Evolutionary conservation across 306 rosid genomes (phyloP).

Genomic region (Quercus bicolor): DNA sequence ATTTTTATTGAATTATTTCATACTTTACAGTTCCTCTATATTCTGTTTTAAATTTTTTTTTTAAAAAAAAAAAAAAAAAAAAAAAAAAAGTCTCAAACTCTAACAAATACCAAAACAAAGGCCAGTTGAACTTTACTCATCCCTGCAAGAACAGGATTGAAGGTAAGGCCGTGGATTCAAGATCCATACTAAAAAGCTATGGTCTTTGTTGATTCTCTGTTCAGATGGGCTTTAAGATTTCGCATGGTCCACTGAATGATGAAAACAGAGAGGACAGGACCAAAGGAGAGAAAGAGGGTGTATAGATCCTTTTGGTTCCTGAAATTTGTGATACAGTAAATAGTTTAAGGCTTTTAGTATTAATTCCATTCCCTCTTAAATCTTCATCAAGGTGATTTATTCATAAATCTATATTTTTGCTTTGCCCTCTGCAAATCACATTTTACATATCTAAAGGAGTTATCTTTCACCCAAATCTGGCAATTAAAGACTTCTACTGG

Average conservation of each 20-base stretch:
- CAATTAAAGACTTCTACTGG: conserved; percentile 2
- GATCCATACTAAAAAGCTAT: neutral
- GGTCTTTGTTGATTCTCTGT: neutral
- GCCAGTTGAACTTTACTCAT: neutral
- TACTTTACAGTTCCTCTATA: neutral
- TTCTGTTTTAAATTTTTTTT: neutral
- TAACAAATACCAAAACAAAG: neutral
- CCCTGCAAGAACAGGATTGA: neutral
- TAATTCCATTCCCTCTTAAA: neutral
- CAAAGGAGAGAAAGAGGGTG: neutral
- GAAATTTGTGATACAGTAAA: neutral
- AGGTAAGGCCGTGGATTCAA: neutral
- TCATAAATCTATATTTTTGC: neutral
- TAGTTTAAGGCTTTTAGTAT: neutral
- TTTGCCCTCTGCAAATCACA: neutral
- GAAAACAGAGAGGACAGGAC: neutral
- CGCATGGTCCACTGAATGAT: neutral
- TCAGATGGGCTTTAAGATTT: neutral
- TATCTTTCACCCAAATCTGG: conserved; percentile 7
- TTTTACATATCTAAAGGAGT: neutral
- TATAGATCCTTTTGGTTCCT: neutral
- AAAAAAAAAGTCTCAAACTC: neutral
- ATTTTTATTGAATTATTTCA: too few species aligned
- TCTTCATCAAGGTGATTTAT: neutral
- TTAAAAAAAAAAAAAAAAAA: neutral